Percentiles rank a stretch among this genome's conserved stretches.
Evolutionary conservation across 2,329 filamentous ascomycete species (phyloP).

Genomic region (Curvularia eragrostidis): DNA sequence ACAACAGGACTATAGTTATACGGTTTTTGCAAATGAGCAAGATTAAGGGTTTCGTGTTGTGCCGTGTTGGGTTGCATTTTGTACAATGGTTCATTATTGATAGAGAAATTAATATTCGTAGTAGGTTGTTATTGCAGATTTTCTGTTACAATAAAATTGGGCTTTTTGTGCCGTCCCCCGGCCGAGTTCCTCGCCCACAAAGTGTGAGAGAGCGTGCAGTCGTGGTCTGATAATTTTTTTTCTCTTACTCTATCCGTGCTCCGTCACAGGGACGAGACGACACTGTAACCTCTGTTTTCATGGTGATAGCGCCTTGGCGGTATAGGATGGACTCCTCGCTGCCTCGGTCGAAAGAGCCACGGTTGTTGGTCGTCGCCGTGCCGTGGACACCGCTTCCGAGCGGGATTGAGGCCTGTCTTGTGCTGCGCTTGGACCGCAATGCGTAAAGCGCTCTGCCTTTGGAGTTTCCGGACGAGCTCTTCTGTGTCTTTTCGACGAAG

Average conservation of each 20-base stretch:
- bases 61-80: too few relatives aligned
- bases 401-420: conserved; percentile 7
- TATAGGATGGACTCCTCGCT: conserved; percentile 21
- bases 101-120: too few relatives aligned
- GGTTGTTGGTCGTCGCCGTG: neutral
- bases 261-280: neutral
- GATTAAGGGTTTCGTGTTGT: too few relatives aligned
- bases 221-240: neutral
- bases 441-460: conserved; percentile 14
- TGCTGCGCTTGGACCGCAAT: conserved; percentile 7
- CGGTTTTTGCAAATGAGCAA: too few relatives aligned
- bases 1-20: too few relatives aligned
- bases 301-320: conserved; percentile 11
- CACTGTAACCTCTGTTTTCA: conserved; percentile 16
- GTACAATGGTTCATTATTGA: too few relatives aligned
- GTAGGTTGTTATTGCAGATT: too few relatives aligned
- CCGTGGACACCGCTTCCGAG: conserved; percentile 9
- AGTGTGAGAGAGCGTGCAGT: too few relatives aligned
- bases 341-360: neutral
- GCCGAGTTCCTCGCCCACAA: too few relatives aligned
- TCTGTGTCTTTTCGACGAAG: conserved; percentile 25
- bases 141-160: too few relatives aligned
- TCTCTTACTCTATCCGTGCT: neutral
- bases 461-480: conserved; percentile 13
- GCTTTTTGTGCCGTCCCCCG: too few relatives aligned